Base-by-base conservation (phyloP, 345 rosid genomes). In the Melaleuca quinquenervia region DNA sequence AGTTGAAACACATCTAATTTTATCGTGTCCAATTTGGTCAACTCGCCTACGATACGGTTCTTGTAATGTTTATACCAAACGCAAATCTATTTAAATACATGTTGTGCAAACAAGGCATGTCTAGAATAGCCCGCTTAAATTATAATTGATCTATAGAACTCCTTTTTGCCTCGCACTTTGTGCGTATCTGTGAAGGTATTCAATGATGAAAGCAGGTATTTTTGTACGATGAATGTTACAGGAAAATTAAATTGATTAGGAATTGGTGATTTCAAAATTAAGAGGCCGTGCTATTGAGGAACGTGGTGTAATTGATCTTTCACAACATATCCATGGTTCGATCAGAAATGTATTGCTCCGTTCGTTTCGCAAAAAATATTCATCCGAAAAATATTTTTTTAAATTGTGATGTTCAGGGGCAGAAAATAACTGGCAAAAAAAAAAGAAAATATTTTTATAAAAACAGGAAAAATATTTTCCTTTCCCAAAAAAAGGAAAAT, bases 221-320 rank as follows among this genome's bases (percentile, higher is more conserved):
- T 0, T 1, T 0, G 26, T 3, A 22, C 62, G 7, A 56, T 14
- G 26, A 58, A 58, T n/a, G 26, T 26, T 1, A n/a, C 16, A 5
- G 0, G 0, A 12, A n/a, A 58, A 11, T 58, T n/a, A 58, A 1
- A 0, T 58, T 1, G 0, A 56, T 56, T 0, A 56, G 4, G 0
- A n/a, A n/a, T 2, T 0, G 0, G 0, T 58, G 64, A 1, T 26
- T 58, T 7, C 32, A 58, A 12, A 58, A 58, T 58, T n/a, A 58
- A 58, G 8, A 16, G 6, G 1, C 6, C 64, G 6, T 2, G 32
- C 2, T 52, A 0, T 11, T 1, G 26, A 0, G 6, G 0, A 0
- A 14, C 6, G 3, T 0, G 0, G 44, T 3, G 22, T 62, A 62
- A 15, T 29, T 5, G 36, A 62, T 62, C 11, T 0, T 0, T 62